Evolutionary conservation across 495 filamentous ascomycete genomes (phyloP), one percentile per base, ranked within the genome.

Genomic region (Penicillium bovifimosum): DNA sequence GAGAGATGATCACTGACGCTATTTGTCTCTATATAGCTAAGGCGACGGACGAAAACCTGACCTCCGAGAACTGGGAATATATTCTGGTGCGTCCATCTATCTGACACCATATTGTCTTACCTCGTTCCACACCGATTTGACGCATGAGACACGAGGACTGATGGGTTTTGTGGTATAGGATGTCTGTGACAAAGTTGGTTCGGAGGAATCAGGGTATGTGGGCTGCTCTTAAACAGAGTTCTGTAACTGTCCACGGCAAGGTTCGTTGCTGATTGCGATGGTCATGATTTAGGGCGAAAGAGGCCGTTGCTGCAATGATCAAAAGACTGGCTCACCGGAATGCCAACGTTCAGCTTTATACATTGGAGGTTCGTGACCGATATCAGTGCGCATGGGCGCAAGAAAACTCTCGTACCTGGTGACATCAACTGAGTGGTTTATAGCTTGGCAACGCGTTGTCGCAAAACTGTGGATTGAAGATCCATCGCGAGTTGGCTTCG

Each of bases 291-390:
- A 80, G 91, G 38, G 79, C 90, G 45, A 96, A 95, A 73, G 92
- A 97, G 75, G 91, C 84, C 14, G 89, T 97, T 54, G 88, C 90
- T 55, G 86, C 88, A 53, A 79, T 98, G 79, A 98, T 97, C 68
- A 97, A 96, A 74, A 79, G 93, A 52, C 77, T 98, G 56, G 95
- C 93, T 50, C 92, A 98, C 72, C 83, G 93, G 54, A 98, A 98
- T 72, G 93, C 93, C 50, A 97, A 98, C 71, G 93, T 98, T n/a
- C 93, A 98, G 73, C 79, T 98, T 29, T 98, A 98, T 66, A 97
- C 93, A 16, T 79, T 98, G 51, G 93, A 98, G 80, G 90, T 93
- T 60, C 41, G 79, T 52, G 40, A 17, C 34, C 8, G 8, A 20
- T 26, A 28, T 27, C 17, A 3, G 6, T 39, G 39, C 17, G 14